Evolutionary conservation across 352 stramenopile genomes (phyloP), one percentile per base, ranked within the genome.

Genomic region (Globisporangium spinosum): DNA sequence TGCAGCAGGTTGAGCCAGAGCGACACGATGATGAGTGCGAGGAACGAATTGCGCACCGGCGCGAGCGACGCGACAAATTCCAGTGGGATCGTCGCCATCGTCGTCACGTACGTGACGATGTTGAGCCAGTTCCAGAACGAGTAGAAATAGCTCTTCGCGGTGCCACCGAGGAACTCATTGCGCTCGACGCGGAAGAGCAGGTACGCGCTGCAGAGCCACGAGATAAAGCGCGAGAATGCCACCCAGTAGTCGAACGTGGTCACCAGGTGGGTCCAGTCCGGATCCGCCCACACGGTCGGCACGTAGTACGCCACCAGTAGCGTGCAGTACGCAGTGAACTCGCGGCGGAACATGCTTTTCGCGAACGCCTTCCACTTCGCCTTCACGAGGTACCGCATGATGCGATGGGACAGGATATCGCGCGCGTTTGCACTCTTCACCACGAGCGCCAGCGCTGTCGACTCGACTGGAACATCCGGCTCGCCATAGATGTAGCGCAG

Each of bases 1-100:
- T 91, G 82, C 25, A 91, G 74, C 60, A 89, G 58, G 34, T 90
- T 87, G 8, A 93, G 64, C 80, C 84, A 91, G n/a, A 93, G 72
- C 43, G 79, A 82, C 4, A 89, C 75, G 2, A 73, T 81, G 45
- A 90, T 80, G 17, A 87, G 69, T 20, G 81, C 83, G 6, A 87
- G 72, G 10, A 90, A 59, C 29, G 73, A 81, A 62, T 90, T 77
- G 9, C 78, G 76, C 17, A 73, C 64, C 49, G 79, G 65, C 12
- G 67, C 43, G 9, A 81, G 70, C n/a, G 73, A 43, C 4, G 71
- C 22, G 7, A 77, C 58, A 40, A 88, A 77, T 64, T 90, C 82
- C n/a, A 89, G 47, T 8, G 80, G 80, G 53, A 89, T 83, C 2
- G 77, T 84, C 54, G 67, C 69, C 17, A 91, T 71, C 8, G 72